Evolutionary conservation across 768 basidiomycete species (phyloP).

Genomic region (Coprinopsis marcescibilis): DNA sequence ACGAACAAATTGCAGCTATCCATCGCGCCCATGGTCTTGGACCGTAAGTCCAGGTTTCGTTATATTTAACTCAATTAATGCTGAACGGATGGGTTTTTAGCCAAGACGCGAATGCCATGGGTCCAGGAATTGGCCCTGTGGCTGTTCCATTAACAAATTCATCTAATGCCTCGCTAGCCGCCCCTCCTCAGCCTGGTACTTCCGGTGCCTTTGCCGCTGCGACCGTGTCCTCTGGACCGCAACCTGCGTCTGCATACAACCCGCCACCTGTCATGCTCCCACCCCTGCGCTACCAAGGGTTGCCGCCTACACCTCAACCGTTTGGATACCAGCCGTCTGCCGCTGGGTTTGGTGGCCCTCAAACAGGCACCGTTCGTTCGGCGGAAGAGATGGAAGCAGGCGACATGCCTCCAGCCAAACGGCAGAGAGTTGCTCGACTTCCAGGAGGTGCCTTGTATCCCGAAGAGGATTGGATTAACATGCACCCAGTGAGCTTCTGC

Average conservation of each 20-base stretch:
- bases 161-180: conserved; percentile 66
- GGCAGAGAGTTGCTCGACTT: conserved; percentile 80
- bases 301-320: conserved; percentile 61
- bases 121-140: conserved; percentile 82
- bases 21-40: conserved; percentile 90
- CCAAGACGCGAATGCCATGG: conserved; percentile 74
- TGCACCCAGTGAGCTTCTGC: conserved; percentile 65
- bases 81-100: conserved; percentile 27
- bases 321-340: conserved; percentile 65
- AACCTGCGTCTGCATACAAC: conserved; percentile 69
- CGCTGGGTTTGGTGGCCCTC: conserved; percentile 54
- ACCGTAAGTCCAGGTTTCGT: conserved; percentile 47
- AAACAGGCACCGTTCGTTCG: conserved; percentile 68
- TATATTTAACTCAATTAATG: conserved; percentile 8
- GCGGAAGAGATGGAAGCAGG: conserved; percentile 81
- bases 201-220: conserved; percentile 69
- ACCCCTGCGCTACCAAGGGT: conserved; percentile 79
- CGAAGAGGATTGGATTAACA: conserved; percentile 83
- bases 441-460: conserved; percentile 81
- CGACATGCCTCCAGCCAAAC: conserved; percentile 77
- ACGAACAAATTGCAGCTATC: conserved; percentile 97
- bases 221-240: conserved; percentile 86
- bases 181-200: conserved; percentile 49
- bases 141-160: conserved; percentile 63
- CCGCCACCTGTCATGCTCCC: conserved; percentile 76